A percentile compares a stretch with the other conserved stretches of the same genome.
Conservation (phyloP, 352 stramenopile genomes). For the Phytopythium helicoides region DNA sequence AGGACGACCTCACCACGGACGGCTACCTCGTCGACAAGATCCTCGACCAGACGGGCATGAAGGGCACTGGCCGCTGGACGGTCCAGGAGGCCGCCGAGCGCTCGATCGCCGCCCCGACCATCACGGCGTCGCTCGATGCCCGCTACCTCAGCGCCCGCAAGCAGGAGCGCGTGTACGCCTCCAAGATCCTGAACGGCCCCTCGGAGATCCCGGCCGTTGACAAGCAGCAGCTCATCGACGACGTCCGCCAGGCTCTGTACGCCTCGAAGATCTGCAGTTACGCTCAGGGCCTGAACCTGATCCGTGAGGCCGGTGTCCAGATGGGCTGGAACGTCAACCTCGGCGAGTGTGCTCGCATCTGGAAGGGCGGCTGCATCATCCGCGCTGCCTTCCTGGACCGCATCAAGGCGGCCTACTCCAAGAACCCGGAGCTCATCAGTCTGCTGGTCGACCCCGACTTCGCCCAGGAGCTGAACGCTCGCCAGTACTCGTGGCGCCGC, state of each 20-base stretch:
- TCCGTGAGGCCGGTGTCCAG: constrained; percentile 92
- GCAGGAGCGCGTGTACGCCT: constrained; percentile 93
- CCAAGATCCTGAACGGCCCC: constrained; percentile 93
- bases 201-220: constrained; percentile 90
- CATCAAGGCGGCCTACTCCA: constrained; percentile 94
- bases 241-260: constrained; percentile 96
- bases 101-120: constrained; percentile 96
- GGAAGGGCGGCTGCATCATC: constrained; percentile 99
- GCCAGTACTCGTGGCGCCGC: constrained; percentile 95
- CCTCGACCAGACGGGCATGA: constrained; percentile 99
- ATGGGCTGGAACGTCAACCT: constrained; percentile 97
- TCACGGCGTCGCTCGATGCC: constrained; percentile 95
- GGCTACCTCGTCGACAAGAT: constrained; percentile 95
- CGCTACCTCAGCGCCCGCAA: constrained; percentile 97
- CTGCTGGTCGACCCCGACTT: constrained; percentile 98
- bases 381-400: constrained; percentile 96
- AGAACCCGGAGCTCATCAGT: constrained; percentile 92
- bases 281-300: constrained; percentile 95
- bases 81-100: constrained; percentile 95
- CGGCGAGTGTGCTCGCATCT: constrained; percentile 97
- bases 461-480: constrained; percentile 92
- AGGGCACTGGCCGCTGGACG: constrained; percentile 97
- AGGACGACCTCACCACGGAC: constrained; percentile 92
- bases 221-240: constrained; percentile 95
- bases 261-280: constrained; percentile 99